Evolutionary conservation across 805 yeast genomes (phyloP).

Genomic region (Wickerhamiella shivajii): DNA sequence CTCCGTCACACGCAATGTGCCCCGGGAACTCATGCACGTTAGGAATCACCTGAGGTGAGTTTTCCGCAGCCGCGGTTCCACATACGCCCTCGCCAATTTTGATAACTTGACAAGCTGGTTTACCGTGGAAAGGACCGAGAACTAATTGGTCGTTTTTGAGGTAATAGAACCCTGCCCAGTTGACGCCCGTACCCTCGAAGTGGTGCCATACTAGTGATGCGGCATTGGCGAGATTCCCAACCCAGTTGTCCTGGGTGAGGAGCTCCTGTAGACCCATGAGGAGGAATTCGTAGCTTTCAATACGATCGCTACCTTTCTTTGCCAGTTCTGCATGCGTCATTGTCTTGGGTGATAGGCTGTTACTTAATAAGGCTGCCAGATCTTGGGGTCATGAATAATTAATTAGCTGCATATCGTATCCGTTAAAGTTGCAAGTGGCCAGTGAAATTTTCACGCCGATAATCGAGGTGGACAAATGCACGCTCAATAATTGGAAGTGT

Average conservation of each 20-base stretch:
- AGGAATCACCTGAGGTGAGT: constrained; percentile 55
- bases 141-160: constrained; percentile 38
- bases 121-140: constrained; percentile 91
- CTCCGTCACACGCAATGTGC: constrained; percentile 96
- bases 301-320: constrained; percentile 14
- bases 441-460: constrained; percentile 26
- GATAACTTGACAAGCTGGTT: constrained; percentile 86
- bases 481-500: constrained; percentile 65
- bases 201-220: constrained; percentile 82
- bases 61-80: constrained; percentile 58
- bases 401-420: too few species aligned
- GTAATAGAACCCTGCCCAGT: constrained; percentile 92
- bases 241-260: constrained; percentile 65
- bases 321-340: constrained; percentile 59
- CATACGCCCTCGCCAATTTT: constrained; percentile 77
- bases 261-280: constrained; percentile 53
- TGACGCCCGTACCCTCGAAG: constrained; percentile 45
- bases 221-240: constrained; percentile 74
- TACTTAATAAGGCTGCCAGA: neutral
- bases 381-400: too few species aligned
- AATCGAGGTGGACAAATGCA: constrained; percentile 67
- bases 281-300: constrained; percentile 44
- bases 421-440: constrained; percentile 22
- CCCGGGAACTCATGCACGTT: constrained; percentile 74
- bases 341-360: neutral